Evolutionary conservation across 2,329 filamentous ascomycete genomes (phyloP).

Genomic region (Aureobasidium lini): DNA sequence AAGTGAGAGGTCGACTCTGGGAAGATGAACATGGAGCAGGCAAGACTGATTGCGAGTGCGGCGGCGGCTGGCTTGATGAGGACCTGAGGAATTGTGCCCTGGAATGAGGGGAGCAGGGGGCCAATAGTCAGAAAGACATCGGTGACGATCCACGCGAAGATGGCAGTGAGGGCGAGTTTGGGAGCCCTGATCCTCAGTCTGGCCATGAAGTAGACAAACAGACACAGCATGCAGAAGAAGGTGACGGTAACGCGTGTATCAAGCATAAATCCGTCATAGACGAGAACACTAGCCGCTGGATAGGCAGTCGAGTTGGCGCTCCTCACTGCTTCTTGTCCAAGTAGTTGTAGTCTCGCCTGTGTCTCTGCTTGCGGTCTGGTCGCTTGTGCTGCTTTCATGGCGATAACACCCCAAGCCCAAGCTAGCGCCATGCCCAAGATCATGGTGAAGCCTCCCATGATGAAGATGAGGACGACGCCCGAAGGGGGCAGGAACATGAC

Average conservation of each 20-base stretch:
- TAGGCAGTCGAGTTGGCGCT: neutral
- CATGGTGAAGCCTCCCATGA: slow-evolving; percentile 9
- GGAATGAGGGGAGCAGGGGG: slow-evolving; percentile 8
- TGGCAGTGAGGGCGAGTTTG: slow-evolving; percentile 11
- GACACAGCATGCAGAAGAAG: slow-evolving; percentile 15
- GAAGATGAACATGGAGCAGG: slow-evolving; percentile 14
- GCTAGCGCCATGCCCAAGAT: slow-evolving; percentile 13
- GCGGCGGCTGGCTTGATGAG: slow-evolving; percentile 14
- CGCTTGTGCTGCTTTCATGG: slow-evolving; percentile 12
- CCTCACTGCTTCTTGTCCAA: neutral
- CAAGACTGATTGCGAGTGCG: slow-evolving; percentile 6
- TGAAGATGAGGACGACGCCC: slow-evolving; percentile 8
- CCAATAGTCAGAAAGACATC: slow-evolving; percentile 14
- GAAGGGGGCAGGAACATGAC: slow-evolving; percentile 12
- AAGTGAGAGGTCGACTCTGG: slow-evolving; percentile 14
- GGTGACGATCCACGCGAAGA: slow-evolving; percentile 13
- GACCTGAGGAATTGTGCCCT: slow-evolving; percentile 11
- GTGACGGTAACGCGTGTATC: slow-evolving; percentile 14
- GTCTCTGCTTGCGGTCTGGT: slow-evolving; percentile 9
- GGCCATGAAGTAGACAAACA: slow-evolving; percentile 16
- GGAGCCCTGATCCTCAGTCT: slow-evolving; percentile 8
- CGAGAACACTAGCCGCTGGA: neutral
- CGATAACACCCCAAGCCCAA: slow-evolving; percentile 14
- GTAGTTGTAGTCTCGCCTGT: neutral
- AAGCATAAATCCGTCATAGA: slow-evolving; percentile 13